A percentile compares a stretch with the other conserved stretches of the same genome.
Evolutionary conservation across 495 filamentous ascomycete genomes (phyloP).

Genomic region (Penicillium egyptiacum): DNA sequence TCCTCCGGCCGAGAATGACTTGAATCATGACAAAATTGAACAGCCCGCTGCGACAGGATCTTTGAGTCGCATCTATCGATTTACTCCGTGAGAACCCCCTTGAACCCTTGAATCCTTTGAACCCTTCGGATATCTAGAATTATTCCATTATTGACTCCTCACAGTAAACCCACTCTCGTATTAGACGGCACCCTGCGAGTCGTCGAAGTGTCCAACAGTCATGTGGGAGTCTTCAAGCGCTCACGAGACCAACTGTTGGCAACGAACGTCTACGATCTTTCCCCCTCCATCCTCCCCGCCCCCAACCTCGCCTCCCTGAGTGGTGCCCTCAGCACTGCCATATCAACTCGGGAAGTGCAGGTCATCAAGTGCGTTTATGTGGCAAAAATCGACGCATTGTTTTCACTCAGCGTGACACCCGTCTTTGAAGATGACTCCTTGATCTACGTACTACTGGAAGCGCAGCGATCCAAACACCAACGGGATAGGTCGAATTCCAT

Average conservation of each 20-base stretch:
- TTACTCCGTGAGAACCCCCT: constrained; percentile 34
- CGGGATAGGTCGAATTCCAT: constrained; percentile 8
- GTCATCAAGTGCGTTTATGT: constrained; percentile 31
- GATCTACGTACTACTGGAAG: constrained; percentile 50
- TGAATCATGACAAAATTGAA: constrained; percentile 8
- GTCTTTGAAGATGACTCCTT: constrained; percentile 49
- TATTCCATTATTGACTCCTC: background rate
- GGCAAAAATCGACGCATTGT: constrained; percentile 27
- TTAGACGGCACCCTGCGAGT: constrained; percentile 49
- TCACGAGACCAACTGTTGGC: constrained; percentile 42
- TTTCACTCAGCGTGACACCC: constrained; percentile 49
- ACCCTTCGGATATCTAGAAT: background rate
- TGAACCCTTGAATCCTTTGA: background rate
- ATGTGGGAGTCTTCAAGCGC: constrained; percentile 39
- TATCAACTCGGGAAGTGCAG: constrained; percentile 37
- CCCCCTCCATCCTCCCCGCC: constrained; percentile 35
- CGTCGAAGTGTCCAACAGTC: constrained; percentile 51
- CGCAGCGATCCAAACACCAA: constrained; percentile 33
- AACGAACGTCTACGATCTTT: constrained; percentile 42
- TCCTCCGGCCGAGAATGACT: constrained; percentile 28
- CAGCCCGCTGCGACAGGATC: constrained; percentile 3
- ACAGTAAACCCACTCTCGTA: constrained; percentile 45
- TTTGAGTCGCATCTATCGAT: constrained; percentile 44
- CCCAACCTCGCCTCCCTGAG: constrained; percentile 41
- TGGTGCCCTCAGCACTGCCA: constrained; percentile 46